These are phyloP conservation scores for Blastocystis hominis DNA, from an alignment of 352 stramenopile genomes.

Conservation along the genomic window DNA sequence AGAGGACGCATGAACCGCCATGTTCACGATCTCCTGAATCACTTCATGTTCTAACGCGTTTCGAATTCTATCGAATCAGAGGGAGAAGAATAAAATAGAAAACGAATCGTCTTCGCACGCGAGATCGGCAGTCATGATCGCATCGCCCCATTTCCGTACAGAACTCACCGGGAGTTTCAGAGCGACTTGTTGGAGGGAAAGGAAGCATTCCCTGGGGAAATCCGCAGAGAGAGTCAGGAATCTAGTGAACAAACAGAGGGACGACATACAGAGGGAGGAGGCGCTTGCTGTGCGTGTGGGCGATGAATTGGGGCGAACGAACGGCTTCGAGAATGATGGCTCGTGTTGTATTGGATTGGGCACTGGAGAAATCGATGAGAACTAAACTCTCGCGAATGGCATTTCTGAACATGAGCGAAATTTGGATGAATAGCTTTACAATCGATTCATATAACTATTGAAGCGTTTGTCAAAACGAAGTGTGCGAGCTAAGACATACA, in stretches of 20 bases:
- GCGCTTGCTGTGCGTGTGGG: conserved; percentile 1
- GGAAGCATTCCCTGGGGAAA: neutral
- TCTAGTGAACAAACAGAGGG: neutral
- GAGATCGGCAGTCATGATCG: conserved; percentile 4
- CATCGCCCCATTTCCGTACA: conserved; percentile 17
- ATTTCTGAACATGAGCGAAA: neutral
- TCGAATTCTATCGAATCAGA: neutral
- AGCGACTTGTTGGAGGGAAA: neutral
- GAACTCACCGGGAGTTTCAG: neutral
- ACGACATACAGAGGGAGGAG: neutral
- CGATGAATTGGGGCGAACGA: neutral
- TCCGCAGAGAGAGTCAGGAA: neutral
- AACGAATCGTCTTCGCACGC: neutral
- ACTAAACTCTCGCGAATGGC: conserved; percentile 40
- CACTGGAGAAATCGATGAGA: conserved; percentile 14
- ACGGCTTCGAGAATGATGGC: neutral
- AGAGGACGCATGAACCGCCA: neutral
- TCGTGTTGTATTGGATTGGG: neutral
- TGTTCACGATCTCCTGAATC: conserved; percentile 20
- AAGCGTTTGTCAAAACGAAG: neutral
- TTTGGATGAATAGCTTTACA: neutral
- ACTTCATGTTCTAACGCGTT: neutral
- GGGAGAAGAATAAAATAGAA: neutral
- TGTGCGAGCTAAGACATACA: neutral
- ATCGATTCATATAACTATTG: conserved; percentile 13